Percentiles rank a stretch among this genome's conserved stretches.
phyloP scores from a whole-genome alignment of 352 stramenopile genomes.

The Phytophthora hybrid region DNA sequence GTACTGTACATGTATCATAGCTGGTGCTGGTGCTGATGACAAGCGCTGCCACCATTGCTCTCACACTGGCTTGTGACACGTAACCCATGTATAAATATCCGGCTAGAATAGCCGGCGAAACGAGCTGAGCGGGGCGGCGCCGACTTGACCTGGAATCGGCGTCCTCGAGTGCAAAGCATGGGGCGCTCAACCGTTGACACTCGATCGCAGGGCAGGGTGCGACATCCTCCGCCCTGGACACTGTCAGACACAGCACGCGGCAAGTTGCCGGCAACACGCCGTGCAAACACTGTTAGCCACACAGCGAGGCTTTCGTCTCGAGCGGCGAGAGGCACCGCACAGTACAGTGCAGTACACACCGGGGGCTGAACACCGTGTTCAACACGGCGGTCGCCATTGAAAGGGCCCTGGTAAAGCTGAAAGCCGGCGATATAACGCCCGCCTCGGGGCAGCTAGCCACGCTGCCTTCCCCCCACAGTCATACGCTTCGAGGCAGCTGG shows the following conservation, averaged over 20 bases:
- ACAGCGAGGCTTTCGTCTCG: too few species aligned
- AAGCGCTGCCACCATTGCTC: too few species aligned
- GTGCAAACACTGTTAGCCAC: neutral
- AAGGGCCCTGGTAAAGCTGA: too few species aligned
- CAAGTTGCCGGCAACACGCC: neutral
- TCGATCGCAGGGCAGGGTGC: neutral
- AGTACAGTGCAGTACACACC: neutral
- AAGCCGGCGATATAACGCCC: too few species aligned
- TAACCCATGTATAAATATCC: neutral
- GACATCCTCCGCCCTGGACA: constrained; percentile 8
- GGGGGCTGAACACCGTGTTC: too few species aligned
- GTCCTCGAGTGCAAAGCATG: constrained; percentile 7
- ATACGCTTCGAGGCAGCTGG: constrained; percentile 9
- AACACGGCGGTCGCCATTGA: too few species aligned
- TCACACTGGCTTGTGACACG: neutral
- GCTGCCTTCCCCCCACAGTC: neutral
- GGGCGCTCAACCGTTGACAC: neutral
- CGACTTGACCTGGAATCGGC: constrained; percentile 4
- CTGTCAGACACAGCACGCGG: neutral
- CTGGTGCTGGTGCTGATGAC: too few species aligned
- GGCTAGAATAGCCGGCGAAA: constrained; percentile 14
- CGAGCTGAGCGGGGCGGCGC: constrained; percentile 14
- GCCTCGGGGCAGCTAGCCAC: neutral
- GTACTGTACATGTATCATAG: too few species aligned
- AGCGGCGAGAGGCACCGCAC: neutral